A percentile compares a stretch with the other conserved stretches of the same genome.
These are phyloP conservation scores for Xylaria flabelliformis DNA, from an alignment of 495 filamentous ascomycete species.

Conservation along the genomic window DNA sequence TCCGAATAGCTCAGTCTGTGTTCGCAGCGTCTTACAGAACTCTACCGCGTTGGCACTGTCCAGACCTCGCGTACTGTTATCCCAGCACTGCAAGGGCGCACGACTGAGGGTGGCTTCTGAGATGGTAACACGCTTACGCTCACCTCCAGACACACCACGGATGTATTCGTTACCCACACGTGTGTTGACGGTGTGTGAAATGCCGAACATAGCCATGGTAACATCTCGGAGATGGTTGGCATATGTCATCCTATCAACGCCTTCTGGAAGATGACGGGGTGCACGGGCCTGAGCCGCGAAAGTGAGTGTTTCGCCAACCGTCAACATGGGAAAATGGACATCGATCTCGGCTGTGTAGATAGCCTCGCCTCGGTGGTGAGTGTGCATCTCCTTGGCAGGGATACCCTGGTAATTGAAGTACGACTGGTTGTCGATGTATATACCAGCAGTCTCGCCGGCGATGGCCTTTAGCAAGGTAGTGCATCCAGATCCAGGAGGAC, in stretches of 20 bases:
- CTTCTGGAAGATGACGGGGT: conserved; percentile 65
- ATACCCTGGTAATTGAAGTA: conserved; percentile 80
- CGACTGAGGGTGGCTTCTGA: conserved; percentile 71
- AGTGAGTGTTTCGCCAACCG: conserved; percentile 76
- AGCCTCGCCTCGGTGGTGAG: conserved; percentile 74
- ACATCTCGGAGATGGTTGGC: conserved; percentile 72
- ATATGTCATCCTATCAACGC: conserved; percentile 65
- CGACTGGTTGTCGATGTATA: conserved; percentile 66
- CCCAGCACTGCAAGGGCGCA: conserved; percentile 81
- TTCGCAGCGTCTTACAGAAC: conserved; percentile 71
- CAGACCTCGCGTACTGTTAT: conserved; percentile 81
- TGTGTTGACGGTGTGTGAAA: conserved; percentile 78
- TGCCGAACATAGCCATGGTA: conserved; percentile 79
- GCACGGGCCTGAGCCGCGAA: conserved; percentile 77
- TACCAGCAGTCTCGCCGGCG: conserved; percentile 76
- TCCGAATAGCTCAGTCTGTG: conserved; percentile 68
- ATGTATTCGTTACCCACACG: conserved; percentile 80
- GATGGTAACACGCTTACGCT: conserved; percentile 84
- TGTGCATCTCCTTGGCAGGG: conserved; percentile 66
- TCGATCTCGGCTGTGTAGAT: conserved; percentile 85
- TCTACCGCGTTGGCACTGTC: conserved; percentile 84
- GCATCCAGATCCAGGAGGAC: conserved; percentile 79
- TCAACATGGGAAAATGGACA: conserved; percentile 82
- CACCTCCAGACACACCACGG: conserved; percentile 81
- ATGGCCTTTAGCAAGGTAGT: conserved; percentile 82